Conservation (phyloP, 192 early-diverging fungal genomes). For the Mortierella hygrophila region DNA sequence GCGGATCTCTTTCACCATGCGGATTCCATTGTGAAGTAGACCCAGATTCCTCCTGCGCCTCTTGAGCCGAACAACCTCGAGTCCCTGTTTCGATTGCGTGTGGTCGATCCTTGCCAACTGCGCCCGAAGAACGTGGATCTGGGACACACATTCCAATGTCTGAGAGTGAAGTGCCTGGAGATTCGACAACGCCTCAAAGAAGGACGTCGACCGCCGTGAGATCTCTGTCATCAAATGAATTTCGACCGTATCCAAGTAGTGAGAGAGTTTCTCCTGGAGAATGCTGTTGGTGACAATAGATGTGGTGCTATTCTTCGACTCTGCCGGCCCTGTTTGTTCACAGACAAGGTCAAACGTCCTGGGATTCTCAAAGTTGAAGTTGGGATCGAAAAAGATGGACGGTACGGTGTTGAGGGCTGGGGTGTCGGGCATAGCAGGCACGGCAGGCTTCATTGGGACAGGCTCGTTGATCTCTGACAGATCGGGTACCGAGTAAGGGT, state of each 20-base stretch:
- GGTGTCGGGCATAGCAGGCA: slow-evolving; percentile 63
- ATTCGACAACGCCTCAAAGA: slow-evolving; percentile 95
- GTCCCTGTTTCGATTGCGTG: slow-evolving; percentile 79
- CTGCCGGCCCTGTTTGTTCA: slow-evolving; percentile 74
- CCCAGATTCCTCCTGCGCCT: slow-evolving; percentile 80
- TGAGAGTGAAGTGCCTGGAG: slow-evolving; percentile 94
- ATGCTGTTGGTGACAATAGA: slow-evolving; percentile 72
- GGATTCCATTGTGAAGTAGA: slow-evolving; percentile 75
- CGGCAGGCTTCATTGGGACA: slow-evolving; percentile 40
- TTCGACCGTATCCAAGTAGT: slow-evolving; percentile 94
- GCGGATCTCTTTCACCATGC: slow-evolving; percentile 79
- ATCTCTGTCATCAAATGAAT: slow-evolving; percentile 96
- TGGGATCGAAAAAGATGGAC: slow-evolving; percentile 84
- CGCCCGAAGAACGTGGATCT: slow-evolving; percentile 85
- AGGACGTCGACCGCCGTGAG: slow-evolving; percentile 91
- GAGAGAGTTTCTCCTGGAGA: slow-evolving; percentile 91
- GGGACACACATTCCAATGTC: slow-evolving; percentile 87
- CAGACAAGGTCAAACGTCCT: slow-evolving; percentile 88
- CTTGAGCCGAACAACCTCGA: slow-evolving; percentile 87
- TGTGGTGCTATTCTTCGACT: slow-evolving; percentile 57
- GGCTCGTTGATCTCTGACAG: slow-evolving; percentile 57
- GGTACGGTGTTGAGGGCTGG: slow-evolving; percentile 89
- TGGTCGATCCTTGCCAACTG: slow-evolving; percentile 74
- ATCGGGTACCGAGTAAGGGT: slow-evolving; percentile 65
- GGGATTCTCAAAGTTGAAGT: slow-evolving; percentile 92